phyloP scores from a whole-genome alignment of 192 early-diverging fungal genomes.

The Neocallimastix lanati region DNA sequence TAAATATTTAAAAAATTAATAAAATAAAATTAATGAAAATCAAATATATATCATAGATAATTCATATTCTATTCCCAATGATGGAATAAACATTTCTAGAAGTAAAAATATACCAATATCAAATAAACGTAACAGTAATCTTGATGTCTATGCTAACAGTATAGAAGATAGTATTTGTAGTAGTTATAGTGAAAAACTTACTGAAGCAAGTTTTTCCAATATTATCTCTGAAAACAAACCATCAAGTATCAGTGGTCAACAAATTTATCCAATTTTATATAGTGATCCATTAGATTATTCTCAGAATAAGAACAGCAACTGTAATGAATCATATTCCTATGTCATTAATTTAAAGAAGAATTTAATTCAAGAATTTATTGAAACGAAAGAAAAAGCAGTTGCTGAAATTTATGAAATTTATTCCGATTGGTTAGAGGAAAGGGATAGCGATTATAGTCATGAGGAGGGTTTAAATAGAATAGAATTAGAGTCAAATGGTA shows the following conservation, averaged over 20 bases:
- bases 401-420: constrained; percentile 10
- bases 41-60: neutral
- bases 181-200: neutral
- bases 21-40: no score
- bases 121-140: neutral
- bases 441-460: neutral
- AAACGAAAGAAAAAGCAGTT: constrained; percentile 15
- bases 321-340: neutral
- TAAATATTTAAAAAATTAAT: no score
- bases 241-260: neutral
- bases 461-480: neutral
- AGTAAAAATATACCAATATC: neutral
- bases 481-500: neutral
- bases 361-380: constrained; percentile 14
- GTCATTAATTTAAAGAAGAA: constrained; percentile 6
- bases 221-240: neutral
- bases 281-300: neutral
- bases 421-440: constrained; percentile 6
- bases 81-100: neutral
- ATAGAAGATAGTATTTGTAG: neutral
- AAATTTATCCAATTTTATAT: neutral
- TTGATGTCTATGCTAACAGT: neutral
- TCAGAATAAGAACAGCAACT: neutral
- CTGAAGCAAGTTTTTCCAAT: neutral
- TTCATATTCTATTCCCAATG: neutral